A percentile compares a stretch with the other conserved stretches of the same genome.
Conservation (phyloP, 2,329 filamentous ascomycete species). For the Cyclaneusma minus region DNA sequence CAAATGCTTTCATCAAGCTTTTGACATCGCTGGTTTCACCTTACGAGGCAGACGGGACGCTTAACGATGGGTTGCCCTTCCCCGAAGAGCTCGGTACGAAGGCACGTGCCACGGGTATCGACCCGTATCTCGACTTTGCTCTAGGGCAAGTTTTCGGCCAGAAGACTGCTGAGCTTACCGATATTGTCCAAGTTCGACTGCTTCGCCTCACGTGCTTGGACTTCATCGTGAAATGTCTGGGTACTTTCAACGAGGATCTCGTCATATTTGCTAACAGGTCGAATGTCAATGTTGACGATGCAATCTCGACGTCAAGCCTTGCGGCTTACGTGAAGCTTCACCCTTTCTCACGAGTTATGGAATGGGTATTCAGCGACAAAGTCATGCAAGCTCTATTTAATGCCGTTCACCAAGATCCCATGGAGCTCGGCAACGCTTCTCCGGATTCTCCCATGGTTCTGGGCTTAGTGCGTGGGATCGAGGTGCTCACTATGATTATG, state of each 20-base stretch:
- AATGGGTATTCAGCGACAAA: constrained; percentile 93
- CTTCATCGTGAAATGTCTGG: constrained; percentile 65
- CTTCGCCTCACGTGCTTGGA: constrained; percentile 69
- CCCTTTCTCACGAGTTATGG: constrained; percentile 88
- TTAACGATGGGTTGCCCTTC: constrained; percentile 70
- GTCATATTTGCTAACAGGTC: constrained; percentile 73
- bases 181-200: constrained; percentile 53
- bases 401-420: constrained; percentile 60
- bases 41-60: constrained; percentile 37
- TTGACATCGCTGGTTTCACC: constrained; percentile 59
- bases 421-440: constrained; percentile 54
- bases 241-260: constrained; percentile 86
- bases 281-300: constrained; percentile 56
- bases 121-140: constrained; percentile 84
- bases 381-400: constrained; percentile 68
- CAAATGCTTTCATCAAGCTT: constrained; percentile 68
- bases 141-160: constrained; percentile 63
- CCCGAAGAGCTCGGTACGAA: constrained; percentile 69
- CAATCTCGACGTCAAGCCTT: constrained; percentile 60
- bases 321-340: constrained; percentile 73
- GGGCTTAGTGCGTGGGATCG: constrained; percentile 63
- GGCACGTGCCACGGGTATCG: constrained; percentile 72
- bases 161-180: constrained; percentile 40
- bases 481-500: constrained; percentile 70
- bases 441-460: constrained; percentile 71